Evolutionary conservation across 2,329 filamentous ascomycete genomes (phyloP).

Genomic region (Botryotinia calthae): DNA sequence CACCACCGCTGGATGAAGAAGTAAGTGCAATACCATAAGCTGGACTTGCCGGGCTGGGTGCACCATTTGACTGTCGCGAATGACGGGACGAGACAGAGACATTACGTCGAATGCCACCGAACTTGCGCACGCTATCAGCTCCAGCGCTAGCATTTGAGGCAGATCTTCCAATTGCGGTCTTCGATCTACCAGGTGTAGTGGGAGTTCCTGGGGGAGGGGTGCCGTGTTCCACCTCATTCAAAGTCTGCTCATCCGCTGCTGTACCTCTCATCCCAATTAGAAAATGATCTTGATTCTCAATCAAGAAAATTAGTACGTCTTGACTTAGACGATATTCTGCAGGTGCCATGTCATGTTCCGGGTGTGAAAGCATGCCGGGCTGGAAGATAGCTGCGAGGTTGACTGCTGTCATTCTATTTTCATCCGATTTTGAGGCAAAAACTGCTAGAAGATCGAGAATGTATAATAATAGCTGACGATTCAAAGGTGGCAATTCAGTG

Average conservation of each 20-base stretch:
- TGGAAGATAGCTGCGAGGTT: slow-evolving; percentile 98
- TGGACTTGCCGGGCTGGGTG: slow-evolving; percentile 67
- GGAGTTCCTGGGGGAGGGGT: slow-evolving; percentile 49
- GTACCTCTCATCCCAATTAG: slow-evolving; percentile 97
- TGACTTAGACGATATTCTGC: slow-evolving; percentile 93
- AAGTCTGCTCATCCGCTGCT: slow-evolving; percentile 80
- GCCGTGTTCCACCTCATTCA: slow-evolving; percentile 65
- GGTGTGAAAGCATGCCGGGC: slow-evolving; percentile 92
- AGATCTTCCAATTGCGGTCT: slow-evolving; percentile 66
- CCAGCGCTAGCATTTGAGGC: slow-evolving; percentile 85
- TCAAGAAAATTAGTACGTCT: slow-evolving; percentile 94
- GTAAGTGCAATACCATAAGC: slow-evolving; percentile 53
- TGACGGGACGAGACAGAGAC: slow-evolving; percentile 89
- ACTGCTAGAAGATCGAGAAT: slow-evolving; percentile 94
- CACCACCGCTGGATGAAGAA: slow-evolving; percentile 53
- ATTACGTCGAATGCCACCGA: slow-evolving; percentile 77
- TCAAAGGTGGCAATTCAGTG: slow-evolving; percentile 86
- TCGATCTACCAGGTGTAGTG: slow-evolving; percentile 52
- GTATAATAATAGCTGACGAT: slow-evolving; percentile 90
- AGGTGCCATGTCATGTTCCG: slow-evolving; percentile 90
- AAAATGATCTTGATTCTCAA: slow-evolving; percentile 98
- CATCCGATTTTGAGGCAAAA: slow-evolving; percentile 92
- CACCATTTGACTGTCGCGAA: slow-evolving; percentile 71
- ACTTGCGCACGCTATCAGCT: slow-evolving; percentile 80
- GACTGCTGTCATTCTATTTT: slow-evolving; percentile 94